Base-by-base conservation (phyloP, 2,329 filamentous ascomycete species). In the Bipolaris victoriae region DNA sequence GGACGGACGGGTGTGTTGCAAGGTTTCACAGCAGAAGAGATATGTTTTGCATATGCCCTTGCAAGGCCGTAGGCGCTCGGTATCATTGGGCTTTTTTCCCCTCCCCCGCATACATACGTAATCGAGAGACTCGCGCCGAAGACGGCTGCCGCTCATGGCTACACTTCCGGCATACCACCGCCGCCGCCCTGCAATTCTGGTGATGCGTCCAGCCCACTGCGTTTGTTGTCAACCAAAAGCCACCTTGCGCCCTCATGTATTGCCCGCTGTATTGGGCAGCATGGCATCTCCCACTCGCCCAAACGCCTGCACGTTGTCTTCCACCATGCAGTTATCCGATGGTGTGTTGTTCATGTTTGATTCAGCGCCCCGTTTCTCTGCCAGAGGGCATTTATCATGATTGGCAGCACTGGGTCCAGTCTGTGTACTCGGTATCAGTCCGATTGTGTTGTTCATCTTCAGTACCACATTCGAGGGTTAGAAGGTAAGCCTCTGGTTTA, bases 271-370 rank as follows among this genome's bases (percentile, higher is more conserved):
- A 43, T 64, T 55, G 60, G 60, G 55, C 53, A 63, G 57, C 58
- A 56, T 51, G 58, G 56, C 52, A 51, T 63, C 46, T 55, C 60
- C 61, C 61, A 48, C 39, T 49, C 48, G 49, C 57, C 55, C 66
- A 58, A 55, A 66, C 68, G 61, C 56, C 49, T 60, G 55, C 60
- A 56, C 51, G 52, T 64, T 49, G 58, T 61, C 55, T 60, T 55
- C 43, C 43, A 56, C 29, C 22, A 59, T 56, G 61, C 48, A 63
- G 40, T 55, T 60, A 59, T 56, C 64, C 58, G 62, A 55, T 26
- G 50, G 49, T 60, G 52, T 39, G 61, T 60, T 66, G 61, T 63
- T 44, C 43, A 51, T 51, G 39, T 35, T 39, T 49, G 40, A 29
- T 35, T 13, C 26, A 39, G 36, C 24, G 49, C 41, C 44, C 49